phyloP scores from a whole-genome alignment of 192 early-diverging fungal genomes.

The Dimargaris xerosporica region DNA sequence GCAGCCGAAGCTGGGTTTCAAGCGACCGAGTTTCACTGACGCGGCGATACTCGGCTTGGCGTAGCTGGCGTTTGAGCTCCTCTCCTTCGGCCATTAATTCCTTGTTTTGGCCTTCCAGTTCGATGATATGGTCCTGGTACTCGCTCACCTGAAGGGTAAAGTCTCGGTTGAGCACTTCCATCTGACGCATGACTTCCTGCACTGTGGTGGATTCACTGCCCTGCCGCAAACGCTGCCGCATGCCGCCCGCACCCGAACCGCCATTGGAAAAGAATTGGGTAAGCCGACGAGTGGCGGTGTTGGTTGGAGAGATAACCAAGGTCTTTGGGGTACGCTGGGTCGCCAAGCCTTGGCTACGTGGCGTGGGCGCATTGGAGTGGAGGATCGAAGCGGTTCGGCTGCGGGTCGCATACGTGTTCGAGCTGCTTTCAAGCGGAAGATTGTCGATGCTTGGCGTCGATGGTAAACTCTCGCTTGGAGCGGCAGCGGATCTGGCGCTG shows the following conservation, averaged over 20 bases:
- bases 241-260: background rate
- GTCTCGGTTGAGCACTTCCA: conserved; percentile 10
- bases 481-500: too few relatives aligned
- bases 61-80: conserved; percentile 1
- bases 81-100: background rate
- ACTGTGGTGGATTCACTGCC: conserved; percentile 10
- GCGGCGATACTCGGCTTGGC: conserved; percentile 3
- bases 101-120: conserved; percentile 8
- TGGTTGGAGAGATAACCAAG: conserved; percentile 7
- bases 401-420: too few relatives aligned
- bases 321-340: background rate
- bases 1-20: background rate
- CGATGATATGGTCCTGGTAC: conserved; percentile 10
- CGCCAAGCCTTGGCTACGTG: background rate
- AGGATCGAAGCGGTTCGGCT: conserved; percentile 1
- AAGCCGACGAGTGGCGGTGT: background rate
- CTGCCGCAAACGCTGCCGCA: conserved; percentile 1
- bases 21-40: conserved; percentile 1
- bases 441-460: too few relatives aligned
- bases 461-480: too few relatives aligned
- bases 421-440: too few relatives aligned
- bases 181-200: conserved; percentile 11
- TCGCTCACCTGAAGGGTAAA: conserved; percentile 11
- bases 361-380: background rate
- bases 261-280: background rate